Percentiles rank a stretch among this genome's conserved stretches.
phyloP scores from a whole-genome alignment of 2,329 filamentous ascomycete species.

The Nothophoma quercina region DNA sequence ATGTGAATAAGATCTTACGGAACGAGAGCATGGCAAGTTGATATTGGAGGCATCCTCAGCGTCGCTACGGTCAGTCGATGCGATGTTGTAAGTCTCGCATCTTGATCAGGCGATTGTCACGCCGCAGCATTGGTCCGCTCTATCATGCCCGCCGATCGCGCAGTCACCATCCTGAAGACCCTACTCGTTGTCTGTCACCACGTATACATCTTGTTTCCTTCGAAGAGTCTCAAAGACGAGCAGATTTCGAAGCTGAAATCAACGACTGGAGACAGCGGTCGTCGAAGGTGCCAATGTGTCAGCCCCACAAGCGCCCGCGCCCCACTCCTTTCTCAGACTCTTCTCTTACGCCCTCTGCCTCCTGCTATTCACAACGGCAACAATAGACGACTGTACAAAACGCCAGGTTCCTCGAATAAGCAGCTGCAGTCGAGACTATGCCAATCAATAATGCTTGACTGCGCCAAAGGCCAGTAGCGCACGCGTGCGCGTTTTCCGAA shows the following conservation, averaged over 20 bases:
- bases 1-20: not conserved
- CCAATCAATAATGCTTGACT: not conserved
- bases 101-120: conserved; percentile 21
- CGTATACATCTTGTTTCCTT: too few relatives aligned
- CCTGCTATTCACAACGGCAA: not conserved
- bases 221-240: too few relatives aligned
- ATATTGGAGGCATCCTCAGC: not conserved
- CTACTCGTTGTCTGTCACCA: too few relatives aligned
- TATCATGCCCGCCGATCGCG: too few relatives aligned
- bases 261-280: not conserved
- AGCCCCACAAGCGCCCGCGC: not conserved
- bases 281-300: not conserved
- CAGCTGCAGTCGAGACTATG: not conserved
- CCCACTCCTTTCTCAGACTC: not conserved
- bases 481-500: not conserved
- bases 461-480: not conserved
- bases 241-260: too few relatives aligned
- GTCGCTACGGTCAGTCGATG: conserved; percentile 10
- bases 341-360: conserved; percentile 9
- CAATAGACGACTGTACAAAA: conserved; percentile 1
- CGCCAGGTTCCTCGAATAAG: not conserved
- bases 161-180: too few relatives aligned
- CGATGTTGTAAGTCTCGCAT: not conserved
- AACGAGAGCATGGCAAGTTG: conserved; percentile 3
- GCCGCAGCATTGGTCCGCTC: conserved; percentile 2